These are phyloP conservation scores for Starmerella roubikii DNA, from an alignment of 805 yeast species.

Conservation along the genomic window DNA sequence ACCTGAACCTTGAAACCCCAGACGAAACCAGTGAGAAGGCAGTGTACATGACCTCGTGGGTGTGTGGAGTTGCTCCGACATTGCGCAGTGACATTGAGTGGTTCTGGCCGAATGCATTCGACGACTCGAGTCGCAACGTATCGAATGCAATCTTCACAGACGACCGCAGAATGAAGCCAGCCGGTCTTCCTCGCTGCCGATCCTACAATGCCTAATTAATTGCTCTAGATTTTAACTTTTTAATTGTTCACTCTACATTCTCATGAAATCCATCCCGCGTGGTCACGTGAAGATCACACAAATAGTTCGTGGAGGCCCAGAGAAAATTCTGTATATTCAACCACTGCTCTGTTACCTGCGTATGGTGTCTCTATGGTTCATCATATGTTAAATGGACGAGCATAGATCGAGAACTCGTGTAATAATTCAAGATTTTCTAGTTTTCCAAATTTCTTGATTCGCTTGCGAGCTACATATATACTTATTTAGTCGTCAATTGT, in stretches of 20 bases:
- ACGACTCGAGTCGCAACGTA: neutral
- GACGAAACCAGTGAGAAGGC: conserved; percentile 7
- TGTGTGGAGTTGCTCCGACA: conserved; percentile 27
- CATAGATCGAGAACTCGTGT: conserved; percentile 20
- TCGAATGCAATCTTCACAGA: conserved; percentile 6
- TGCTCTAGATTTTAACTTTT: too few species aligned
- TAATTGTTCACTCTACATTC: neutral
- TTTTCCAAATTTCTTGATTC: conserved; percentile 16
- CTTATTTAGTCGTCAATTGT: neutral
- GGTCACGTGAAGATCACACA: too few species aligned
- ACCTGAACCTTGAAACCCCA: conserved; percentile 11
- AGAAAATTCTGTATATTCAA: too few species aligned
- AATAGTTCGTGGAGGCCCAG: too few species aligned
- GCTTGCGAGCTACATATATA: conserved; percentile 23
- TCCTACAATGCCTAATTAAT: neutral
- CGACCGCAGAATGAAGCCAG: conserved; percentile 13
- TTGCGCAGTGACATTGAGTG: conserved; percentile 8
- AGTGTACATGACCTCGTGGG: conserved; percentile 32
- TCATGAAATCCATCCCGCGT: too few species aligned
- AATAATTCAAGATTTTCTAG: conserved; percentile 16
- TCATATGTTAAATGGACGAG: conserved; percentile 30
- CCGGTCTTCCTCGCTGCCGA: conserved; percentile 11
- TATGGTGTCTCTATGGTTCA: conserved; percentile 33
- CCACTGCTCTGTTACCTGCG: conserved; percentile 16
- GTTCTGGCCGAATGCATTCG: conserved; percentile 25